These are phyloP conservation scores for Clonostachys rosea DNA, from an alignment of 2,329 filamentous ascomycete species.

Conservation along the genomic window DNA sequence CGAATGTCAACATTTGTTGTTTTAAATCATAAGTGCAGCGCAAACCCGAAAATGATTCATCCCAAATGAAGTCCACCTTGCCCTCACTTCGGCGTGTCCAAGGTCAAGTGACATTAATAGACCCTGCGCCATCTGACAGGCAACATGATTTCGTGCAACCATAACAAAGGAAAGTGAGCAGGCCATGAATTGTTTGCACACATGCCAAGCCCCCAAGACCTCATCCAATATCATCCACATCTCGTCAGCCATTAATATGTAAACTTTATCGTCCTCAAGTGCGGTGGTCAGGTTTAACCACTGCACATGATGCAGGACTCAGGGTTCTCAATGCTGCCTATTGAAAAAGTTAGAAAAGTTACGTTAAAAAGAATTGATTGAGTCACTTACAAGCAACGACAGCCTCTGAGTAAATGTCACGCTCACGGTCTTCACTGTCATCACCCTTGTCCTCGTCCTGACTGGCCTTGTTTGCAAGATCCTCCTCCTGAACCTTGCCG, in stretches of 20 bases:
- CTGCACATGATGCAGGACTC: slow-evolving; percentile 97
- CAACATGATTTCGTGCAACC: no score
- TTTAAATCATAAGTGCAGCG: no score
- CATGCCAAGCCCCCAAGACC: neutral
- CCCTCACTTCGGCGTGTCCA: no score
- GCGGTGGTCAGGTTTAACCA: slow-evolving; percentile 50
- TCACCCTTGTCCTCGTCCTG: slow-evolving; percentile 73
- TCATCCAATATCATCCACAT: slow-evolving; percentile 1
- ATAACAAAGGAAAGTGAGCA: no score
- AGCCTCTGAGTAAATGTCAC: slow-evolving; percentile 93
- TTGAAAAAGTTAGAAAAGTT: slow-evolving; percentile 20
- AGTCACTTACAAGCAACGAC: slow-evolving; percentile 73
- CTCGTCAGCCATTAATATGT: slow-evolving; percentile 4
- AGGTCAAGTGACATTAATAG: no score
- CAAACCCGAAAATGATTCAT: no score
- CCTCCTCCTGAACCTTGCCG: slow-evolving; percentile 58
- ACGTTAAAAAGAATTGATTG: neutral
- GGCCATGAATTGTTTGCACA: neutral
- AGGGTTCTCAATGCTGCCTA: slow-evolving; percentile 92
- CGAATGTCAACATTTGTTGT: no score
- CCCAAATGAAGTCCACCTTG: no score
- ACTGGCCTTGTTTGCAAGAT: slow-evolving; percentile 49
- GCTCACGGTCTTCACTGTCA: slow-evolving; percentile 71
- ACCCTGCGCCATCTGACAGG: no score
- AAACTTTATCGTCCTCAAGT: neutral